Base-by-base conservation (phyloP, 768 basidiomycete genomes). In the Collybiopsis luxurians region DNA sequence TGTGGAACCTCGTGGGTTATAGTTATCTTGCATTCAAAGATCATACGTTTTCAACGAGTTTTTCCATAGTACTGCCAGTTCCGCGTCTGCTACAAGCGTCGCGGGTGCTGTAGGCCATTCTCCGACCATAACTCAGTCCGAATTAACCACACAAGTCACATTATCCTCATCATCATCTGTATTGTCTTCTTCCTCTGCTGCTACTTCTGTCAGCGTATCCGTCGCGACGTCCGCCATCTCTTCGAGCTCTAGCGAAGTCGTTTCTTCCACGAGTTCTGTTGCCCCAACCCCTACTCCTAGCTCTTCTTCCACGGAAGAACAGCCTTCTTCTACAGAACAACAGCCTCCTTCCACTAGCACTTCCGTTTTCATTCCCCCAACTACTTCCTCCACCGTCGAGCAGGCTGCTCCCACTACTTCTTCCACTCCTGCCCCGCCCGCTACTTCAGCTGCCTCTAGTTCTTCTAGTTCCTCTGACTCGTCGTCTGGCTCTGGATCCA, bases 1-100 rank as follows among this genome's bases (percentile, higher is more conserved):
- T 84, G 82, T 61, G 79, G 77, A 44, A 59, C 57, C 50, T 46
- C 57, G 59, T 64, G 54, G 43, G n/a, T n/a, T n/a, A n/a, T n/a
- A n/a, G 48, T 54, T 11, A 17, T 27, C 28, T 53, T 52, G 46
- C 52, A 3, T 6, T 15, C 3, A 15, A 44, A 21, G 30, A 28
- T 6, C 9, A 3, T 23, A 39, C 30, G 10, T 52, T 30, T 28
- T 17, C 17, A 15, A 23, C 23, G 2, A 48, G 11, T 52, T 23
- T 17, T 10, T 15, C 21, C 57, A 53, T 43, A 34, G 53, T 23
- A 51, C 59, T 21, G 43, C 61, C n/a, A 44, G 57, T 54, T 24
- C 57, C 34, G 21, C 50, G 24, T 17, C 36, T 44, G 48, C 60
- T 13, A 49, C 56, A 7, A 49, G 55, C 2, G 11, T 59, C 24